Evolutionary conservation across 108 stramenopile genomes (phyloP).

Genomic region (Stephanodiscus triporus): DNA sequence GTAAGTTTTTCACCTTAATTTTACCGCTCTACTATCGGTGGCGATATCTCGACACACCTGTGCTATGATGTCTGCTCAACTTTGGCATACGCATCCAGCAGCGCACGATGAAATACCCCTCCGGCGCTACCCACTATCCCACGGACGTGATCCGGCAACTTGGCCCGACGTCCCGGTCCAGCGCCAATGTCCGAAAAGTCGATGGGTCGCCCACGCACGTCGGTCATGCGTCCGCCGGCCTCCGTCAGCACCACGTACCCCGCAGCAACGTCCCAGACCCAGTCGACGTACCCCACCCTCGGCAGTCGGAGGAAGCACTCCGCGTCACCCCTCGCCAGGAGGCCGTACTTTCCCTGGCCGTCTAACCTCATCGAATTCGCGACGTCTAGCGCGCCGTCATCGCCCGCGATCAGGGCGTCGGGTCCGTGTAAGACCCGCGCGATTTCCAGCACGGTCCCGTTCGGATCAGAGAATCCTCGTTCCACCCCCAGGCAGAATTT

Average conservation of each 20-base stretch:
- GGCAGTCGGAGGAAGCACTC: conserved; percentile 72
- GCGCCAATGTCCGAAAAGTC: conserved; percentile 68
- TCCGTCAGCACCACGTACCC: conserved; percentile 72
- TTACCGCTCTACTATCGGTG: too few relatives aligned
- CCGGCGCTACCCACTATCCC: conserved; percentile 62
- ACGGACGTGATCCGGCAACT: conserved; percentile 46
- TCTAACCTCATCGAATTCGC: conserved; percentile 62
- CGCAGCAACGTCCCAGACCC: conserved; percentile 89
- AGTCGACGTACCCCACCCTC: conserved; percentile 71
- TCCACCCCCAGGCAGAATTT: conserved; percentile 75
- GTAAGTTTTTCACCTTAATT: too few relatives aligned
- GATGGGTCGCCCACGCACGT: conserved; percentile 61
- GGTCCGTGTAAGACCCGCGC: conserved; percentile 59
- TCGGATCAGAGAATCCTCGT: conserved; percentile 58
- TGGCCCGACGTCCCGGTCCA: conserved; percentile 31
- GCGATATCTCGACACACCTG: too few relatives aligned
- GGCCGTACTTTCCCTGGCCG: conserved; percentile 84
- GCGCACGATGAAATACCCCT: conserved; percentile 52
- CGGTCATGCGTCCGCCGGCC: conserved; percentile 82
- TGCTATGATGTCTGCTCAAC: conserved; percentile 29
- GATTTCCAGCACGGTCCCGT: conserved; percentile 50
- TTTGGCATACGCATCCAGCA: conserved; percentile 52
- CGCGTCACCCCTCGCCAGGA: conserved; percentile 73
- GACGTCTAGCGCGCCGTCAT: conserved; percentile 46
- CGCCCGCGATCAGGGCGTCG: conserved; percentile 35